Percentiles rank a stretch among this genome's conserved stretches.
Evolutionary conservation across 1,139 yeast genomes (phyloP).

Genomic region (Geotrichum citri-aurantii): DNA sequence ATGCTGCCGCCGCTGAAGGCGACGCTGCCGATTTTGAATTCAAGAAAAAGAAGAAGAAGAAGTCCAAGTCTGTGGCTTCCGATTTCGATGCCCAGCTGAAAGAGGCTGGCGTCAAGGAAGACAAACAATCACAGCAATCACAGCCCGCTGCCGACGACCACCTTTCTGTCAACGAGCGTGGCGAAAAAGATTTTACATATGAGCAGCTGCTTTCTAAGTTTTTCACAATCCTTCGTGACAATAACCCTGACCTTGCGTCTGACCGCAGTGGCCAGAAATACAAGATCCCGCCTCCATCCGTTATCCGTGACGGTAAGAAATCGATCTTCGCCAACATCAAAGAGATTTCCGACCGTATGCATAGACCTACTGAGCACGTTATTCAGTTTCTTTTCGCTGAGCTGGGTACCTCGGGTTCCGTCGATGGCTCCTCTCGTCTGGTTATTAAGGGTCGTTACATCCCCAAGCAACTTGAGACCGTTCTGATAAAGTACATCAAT

Average conservation of each 20-base stretch:
- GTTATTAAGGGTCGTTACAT: conserved; percentile 97
- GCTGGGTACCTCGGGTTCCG: conserved; percentile 98
- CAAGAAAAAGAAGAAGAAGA: conserved; percentile 79
- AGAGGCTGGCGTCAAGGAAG: conserved; percentile 75
- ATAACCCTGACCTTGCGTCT: conserved; percentile 97
- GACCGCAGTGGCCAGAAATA: conserved; percentile 89
- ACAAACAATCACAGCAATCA: conserved; percentile 35
- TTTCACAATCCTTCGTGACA: conserved; percentile 76
- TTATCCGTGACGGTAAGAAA: conserved; percentile 97
- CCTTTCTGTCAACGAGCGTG: conserved; percentile 30
- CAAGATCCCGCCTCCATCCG: conserved; percentile 96
- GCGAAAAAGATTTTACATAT: conserved; percentile 64
- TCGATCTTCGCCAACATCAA: conserved; percentile 93
- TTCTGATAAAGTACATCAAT: conserved; percentile 89
- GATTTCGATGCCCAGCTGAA: conserved; percentile 89
- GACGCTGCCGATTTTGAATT: conserved; percentile 70
- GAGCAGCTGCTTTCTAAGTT: conserved; percentile 74
- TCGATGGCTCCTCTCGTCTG: conserved; percentile 94
- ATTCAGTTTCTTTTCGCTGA: conserved; percentile 96
- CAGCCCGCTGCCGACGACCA: conserved; percentile 29
- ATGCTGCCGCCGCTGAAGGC: conserved; percentile 43
- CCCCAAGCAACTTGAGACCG: conserved; percentile 96
- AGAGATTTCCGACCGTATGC: conserved; percentile 88
- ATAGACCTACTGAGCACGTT: conserved; percentile 94
- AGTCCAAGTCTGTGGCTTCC: conserved; percentile 53